Conservation (phyloP, 2,329 filamentous ascomycete genomes). For the Paramyrothecium sp. region DNA sequence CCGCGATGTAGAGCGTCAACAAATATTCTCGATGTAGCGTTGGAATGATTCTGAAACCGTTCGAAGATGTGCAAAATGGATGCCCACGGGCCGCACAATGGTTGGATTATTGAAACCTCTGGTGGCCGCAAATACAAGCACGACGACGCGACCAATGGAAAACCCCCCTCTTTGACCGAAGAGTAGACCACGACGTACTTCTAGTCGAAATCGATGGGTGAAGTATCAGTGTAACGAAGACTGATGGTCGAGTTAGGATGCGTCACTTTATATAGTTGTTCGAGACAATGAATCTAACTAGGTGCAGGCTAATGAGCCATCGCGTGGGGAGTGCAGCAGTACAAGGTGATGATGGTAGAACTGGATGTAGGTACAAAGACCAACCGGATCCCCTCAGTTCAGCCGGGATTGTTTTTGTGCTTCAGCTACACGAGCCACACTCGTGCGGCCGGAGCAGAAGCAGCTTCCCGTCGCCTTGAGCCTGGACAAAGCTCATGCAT, state of each 20-base stretch:
- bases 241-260: background rate
- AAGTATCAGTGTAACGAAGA: background rate
- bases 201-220: background rate
- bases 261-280: background rate
- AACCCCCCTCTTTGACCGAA: background rate
- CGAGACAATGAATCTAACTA: background rate
- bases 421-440: constrained; percentile 1
- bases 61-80: too few species aligned
- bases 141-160: background rate
- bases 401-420: background rate
- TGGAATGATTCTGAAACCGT: too few species aligned
- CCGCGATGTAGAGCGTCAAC: background rate
- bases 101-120: too few species aligned
- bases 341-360: background rate
- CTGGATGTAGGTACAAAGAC: background rate
- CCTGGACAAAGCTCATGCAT: background rate
- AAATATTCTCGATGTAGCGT: background rate
- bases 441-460: background rate
- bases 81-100: too few species aligned
- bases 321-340: background rate
- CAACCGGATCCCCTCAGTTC: background rate
- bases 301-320: background rate
- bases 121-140: too few species aligned
- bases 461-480: background rate
- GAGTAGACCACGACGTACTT: background rate